Evolutionary conservation across 768 basidiomycete species (phyloP).

Genomic region (Gymnopilus junonius): DNA sequence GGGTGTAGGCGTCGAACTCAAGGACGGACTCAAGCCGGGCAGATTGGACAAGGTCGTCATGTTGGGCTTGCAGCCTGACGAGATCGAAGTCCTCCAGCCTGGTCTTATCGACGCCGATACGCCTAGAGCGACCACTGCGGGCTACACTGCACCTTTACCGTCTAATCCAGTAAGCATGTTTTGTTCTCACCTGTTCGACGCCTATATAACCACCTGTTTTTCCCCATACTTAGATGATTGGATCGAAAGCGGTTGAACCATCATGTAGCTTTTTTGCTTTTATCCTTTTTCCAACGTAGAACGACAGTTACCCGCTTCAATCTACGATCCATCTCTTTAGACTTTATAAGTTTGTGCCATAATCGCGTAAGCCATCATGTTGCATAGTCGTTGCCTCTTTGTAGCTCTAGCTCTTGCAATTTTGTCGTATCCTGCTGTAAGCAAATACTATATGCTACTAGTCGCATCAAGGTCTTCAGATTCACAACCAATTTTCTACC

Average conservation of each 20-base stretch:
- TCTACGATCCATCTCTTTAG: neutral
- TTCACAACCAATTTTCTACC: neutral
- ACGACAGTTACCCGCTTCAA: neutral
- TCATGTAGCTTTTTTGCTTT: neutral
- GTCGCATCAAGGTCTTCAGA: neutral
- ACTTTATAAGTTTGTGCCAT: neutral
- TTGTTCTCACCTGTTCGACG: constrained; percentile 11
- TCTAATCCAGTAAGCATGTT: too few relatives aligned
- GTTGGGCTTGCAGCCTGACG: constrained; percentile 30
- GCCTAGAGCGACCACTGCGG: too few relatives aligned
- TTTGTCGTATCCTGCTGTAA: neutral
- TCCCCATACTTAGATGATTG: neutral
- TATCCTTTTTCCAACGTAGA: neutral
- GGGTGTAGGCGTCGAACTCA: constrained; percentile 35
- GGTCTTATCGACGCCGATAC: constrained; percentile 33
- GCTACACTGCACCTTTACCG: constrained; percentile 31
- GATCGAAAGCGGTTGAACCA: neutral
- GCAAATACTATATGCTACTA: constrained; percentile 4
- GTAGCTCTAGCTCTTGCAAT: neutral
- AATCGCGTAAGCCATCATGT: neutral
- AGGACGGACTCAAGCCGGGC: constrained; percentile 30
- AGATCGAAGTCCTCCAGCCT: constrained; percentile 41
- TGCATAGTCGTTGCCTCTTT: constrained; percentile 2
- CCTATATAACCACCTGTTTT: neutral
- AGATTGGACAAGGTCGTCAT: too few relatives aligned